Percentiles rank a stretch among this genome's conserved stretches.
These are phyloP conservation scores for Fusarium guadeloupense DNA, from an alignment of 2,329 filamentous ascomycete species.

Conservation along the genomic window DNA sequence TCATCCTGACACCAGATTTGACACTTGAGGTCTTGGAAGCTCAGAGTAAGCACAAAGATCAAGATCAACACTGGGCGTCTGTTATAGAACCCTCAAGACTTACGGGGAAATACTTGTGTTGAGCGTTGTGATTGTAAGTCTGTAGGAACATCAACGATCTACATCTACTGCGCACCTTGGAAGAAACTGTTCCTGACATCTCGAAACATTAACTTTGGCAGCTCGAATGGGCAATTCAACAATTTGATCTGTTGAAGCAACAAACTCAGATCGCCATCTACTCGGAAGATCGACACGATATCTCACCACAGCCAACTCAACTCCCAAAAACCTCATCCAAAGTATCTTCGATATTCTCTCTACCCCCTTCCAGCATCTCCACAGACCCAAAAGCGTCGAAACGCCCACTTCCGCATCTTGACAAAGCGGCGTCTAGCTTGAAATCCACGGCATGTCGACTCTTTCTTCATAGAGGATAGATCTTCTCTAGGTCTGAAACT, in stretches of 20 bases:
- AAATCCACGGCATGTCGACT: neutral
- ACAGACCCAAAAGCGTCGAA: neutral
- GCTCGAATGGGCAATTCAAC: neutral
- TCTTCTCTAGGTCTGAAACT: neutral
- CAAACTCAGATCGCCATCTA: neutral
- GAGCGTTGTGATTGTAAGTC: too few relatives aligned
- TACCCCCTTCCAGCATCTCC: neutral
- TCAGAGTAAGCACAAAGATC: too few relatives aligned
- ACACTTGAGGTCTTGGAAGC: too few relatives aligned
- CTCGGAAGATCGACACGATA: neutral
- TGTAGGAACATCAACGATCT: neutral
- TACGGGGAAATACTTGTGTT: too few relatives aligned
- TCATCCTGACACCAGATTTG: neutral
- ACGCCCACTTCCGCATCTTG: conserved; percentile 15
- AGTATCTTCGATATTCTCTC: neutral
- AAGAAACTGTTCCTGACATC: neutral
- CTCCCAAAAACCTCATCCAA: neutral
- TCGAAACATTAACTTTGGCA: neutral
- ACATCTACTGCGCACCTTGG: neutral
- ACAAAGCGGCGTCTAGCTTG: conserved; percentile 23
- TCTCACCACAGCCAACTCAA: neutral
- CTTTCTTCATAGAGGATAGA: neutral
- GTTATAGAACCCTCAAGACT: too few relatives aligned
- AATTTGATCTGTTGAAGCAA: neutral
- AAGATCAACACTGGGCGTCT: too few relatives aligned